phyloP scores from a whole-genome alignment of 495 filamentous ascomycete species.

The Bacidia rubella region DNA sequence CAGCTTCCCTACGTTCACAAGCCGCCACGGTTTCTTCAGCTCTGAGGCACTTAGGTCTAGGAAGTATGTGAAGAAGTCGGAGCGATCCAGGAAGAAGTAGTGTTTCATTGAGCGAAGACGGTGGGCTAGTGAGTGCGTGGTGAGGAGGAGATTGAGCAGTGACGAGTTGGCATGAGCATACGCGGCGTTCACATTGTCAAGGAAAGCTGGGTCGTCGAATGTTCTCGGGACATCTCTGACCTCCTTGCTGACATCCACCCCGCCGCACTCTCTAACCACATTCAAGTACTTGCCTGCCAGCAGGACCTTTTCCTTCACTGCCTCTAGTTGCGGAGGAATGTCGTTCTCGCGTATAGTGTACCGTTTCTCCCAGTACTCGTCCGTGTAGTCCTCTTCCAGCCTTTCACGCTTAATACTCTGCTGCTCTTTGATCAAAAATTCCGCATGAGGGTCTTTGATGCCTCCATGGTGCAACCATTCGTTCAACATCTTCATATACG shows the following conservation, averaged over 20 bases:
- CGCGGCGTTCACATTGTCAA: constrained; percentile 89
- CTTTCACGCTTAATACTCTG: constrained; percentile 86
- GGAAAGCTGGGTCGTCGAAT: constrained; percentile 76
- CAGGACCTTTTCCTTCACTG: constrained; percentile 83
- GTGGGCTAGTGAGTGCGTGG: constrained; percentile 78
- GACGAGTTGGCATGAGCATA: constrained; percentile 94
- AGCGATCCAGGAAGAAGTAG: constrained; percentile 96
- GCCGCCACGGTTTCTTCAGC: constrained; percentile 71
- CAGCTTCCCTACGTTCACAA: constrained; percentile 81
- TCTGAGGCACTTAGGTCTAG: constrained; percentile 81
- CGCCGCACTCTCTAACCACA: constrained; percentile 91
- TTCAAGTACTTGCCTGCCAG: constrained; percentile 96
- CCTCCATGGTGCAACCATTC: constrained; percentile 96
- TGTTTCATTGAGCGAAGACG: constrained; percentile 85
- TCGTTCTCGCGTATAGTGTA: constrained; percentile 88
- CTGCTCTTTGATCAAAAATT: constrained; percentile 92
- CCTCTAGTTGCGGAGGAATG: constrained; percentile 83
- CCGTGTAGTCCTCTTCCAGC: constrained; percentile 90
- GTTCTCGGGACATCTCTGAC: constrained; percentile 79
- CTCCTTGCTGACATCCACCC: constrained; percentile 83
- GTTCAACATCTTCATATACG: constrained; percentile 97
- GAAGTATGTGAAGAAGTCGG: constrained; percentile 96
- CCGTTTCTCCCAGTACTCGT: constrained; percentile 97
- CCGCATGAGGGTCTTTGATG: constrained; percentile 85
- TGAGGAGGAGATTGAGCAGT: constrained; percentile 79